Conservation (phyloP, 2,329 filamentous ascomycete species). For the Tolypocladium cylindrosporum region DNA sequence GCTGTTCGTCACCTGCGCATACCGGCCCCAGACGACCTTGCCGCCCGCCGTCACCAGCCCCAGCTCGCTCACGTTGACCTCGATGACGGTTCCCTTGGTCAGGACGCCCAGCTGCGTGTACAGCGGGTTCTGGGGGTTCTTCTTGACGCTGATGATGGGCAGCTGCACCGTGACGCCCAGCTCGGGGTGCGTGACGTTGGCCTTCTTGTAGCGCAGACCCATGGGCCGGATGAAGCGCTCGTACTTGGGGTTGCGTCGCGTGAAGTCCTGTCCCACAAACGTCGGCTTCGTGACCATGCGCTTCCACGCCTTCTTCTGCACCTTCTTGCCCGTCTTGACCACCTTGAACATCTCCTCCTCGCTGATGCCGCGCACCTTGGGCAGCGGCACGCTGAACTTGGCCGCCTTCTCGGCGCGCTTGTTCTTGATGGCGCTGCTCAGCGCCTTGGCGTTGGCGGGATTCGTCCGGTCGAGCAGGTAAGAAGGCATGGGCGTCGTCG, state of each 20-base stretch:
- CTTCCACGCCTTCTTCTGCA: slow-evolving; percentile 73
- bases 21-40: slow-evolving; percentile 89
- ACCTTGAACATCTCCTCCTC: slow-evolving; percentile 99
- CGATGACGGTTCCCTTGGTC: slow-evolving; percentile 69
- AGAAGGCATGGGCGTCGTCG: slow-evolving; percentile 72
- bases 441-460: slow-evolving; percentile 52
- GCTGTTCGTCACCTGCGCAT: slow-evolving; percentile 45
- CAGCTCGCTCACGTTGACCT: slow-evolving; percentile 89
- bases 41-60: slow-evolving; percentile 84
- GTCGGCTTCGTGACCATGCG: slow-evolving; percentile 50
- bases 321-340: slow-evolving; percentile 93
- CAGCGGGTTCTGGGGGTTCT: slow-evolving; percentile 70
- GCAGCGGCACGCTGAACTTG: slow-evolving; percentile 82
- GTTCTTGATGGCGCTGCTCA: slow-evolving; percentile 86
- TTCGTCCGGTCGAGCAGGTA: slow-evolving; percentile 83
- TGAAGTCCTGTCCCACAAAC: slow-evolving; percentile 89
- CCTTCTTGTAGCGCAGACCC: slow-evolving; percentile 41
- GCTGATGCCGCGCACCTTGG: slow-evolving; percentile 81
- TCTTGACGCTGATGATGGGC: slow-evolving; percentile 59
- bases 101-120: slow-evolving; percentile 90
- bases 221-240: slow-evolving; percentile 45
- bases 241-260: slow-evolving; percentile 73
- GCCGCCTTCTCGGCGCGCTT: slow-evolving; percentile 91
- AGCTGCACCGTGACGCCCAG: slow-evolving; percentile 82
- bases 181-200: slow-evolving; percentile 59